A percentile compares a stretch with the other conserved stretches of the same genome.
phyloP scores from a whole-genome alignment of 2,329 filamentous ascomycete genomes.

The Blumeria graminis region DNA sequence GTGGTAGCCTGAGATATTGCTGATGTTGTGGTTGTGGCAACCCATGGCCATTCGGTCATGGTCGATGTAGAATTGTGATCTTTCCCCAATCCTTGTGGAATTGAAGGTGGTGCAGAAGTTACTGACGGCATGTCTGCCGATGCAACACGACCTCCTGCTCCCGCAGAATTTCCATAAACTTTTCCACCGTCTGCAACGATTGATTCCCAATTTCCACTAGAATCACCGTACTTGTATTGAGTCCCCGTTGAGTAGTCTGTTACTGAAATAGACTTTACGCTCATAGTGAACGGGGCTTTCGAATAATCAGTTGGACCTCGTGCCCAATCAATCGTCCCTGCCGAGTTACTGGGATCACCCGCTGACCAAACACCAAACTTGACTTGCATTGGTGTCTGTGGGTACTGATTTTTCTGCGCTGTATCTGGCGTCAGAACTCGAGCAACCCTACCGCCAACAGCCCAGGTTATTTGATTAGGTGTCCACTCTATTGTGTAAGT shows the following conservation, averaged over 20 bases:
- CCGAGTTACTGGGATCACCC: constrained; percentile 50
- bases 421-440: constrained; percentile 48
- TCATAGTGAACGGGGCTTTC: constrained; percentile 67
- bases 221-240: constrained; percentile 60
- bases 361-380: constrained; percentile 85
- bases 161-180: constrained; percentile 38
- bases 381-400: constrained; percentile 86
- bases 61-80: constrained; percentile 27
- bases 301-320: constrained; percentile 66
- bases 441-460: constrained; percentile 53
- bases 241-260: constrained; percentile 85
- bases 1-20: constrained; percentile 19
- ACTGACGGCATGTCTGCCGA: constrained; percentile 38
- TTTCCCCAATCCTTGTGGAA: constrained; percentile 45
- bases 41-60: constrained; percentile 46
- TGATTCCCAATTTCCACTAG: constrained; percentile 53
- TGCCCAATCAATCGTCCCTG: constrained; percentile 77
- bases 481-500: constrained; percentile 92
- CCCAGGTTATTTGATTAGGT: constrained; percentile 61
- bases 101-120: constrained; percentile 33
- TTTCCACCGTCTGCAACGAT: constrained; percentile 60
- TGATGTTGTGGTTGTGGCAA: constrained; percentile 27
- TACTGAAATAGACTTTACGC: constrained; percentile 49
- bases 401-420: constrained; percentile 54
- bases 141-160: constrained; percentile 18